Conservation (phyloP, 2,329 filamentous ascomycete genomes). For the Teratosphaeria destructans region DNA sequence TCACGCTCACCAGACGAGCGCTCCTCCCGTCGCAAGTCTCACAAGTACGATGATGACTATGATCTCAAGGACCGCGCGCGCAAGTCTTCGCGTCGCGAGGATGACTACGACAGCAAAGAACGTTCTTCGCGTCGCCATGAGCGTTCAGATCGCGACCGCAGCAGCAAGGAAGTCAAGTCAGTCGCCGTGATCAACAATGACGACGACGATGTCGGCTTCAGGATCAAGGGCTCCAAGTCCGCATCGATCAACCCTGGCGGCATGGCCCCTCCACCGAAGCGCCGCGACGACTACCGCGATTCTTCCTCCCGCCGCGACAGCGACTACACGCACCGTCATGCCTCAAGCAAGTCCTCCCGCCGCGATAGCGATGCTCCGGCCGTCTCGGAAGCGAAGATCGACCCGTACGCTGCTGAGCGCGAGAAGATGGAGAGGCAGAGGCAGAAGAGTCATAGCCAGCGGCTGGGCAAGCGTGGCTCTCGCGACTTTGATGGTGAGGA, state of each 20-base stretch:
- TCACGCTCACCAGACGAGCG: slow-evolving; percentile 29
- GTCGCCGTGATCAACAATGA: slow-evolving; percentile 15
- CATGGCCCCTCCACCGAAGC: slow-evolving; percentile 18
- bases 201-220: slow-evolving; percentile 35
- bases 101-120: slow-evolving; percentile 40
- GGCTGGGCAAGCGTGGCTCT: slow-evolving; percentile 29
- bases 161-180: slow-evolving; percentile 13
- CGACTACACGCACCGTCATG: neutral
- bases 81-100: slow-evolving; percentile 35
- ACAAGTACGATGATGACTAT: slow-evolving; percentile 15
- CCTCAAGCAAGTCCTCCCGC: neutral
- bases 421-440: slow-evolving; percentile 50
- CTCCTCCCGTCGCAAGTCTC: slow-evolving; percentile 25
- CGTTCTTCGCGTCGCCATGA: slow-evolving; percentile 27
- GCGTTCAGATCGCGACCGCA: slow-evolving; percentile 32
- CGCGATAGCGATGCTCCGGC: neutral
- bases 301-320: slow-evolving; percentile 3
- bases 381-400: slow-evolving; percentile 9
- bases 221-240: slow-evolving; percentile 33
- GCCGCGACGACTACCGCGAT: neutral
- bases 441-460: slow-evolving; percentile 47
- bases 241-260: slow-evolving; percentile 15
- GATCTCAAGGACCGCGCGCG: slow-evolving; percentile 20
- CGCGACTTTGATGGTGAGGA: slow-evolving; percentile 14
- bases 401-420: slow-evolving; percentile 26